These are phyloP conservation scores for Chaetomium globosum DNA, from an alignment of 2,329 filamentous ascomycete species.

Conservation along the genomic window DNA sequence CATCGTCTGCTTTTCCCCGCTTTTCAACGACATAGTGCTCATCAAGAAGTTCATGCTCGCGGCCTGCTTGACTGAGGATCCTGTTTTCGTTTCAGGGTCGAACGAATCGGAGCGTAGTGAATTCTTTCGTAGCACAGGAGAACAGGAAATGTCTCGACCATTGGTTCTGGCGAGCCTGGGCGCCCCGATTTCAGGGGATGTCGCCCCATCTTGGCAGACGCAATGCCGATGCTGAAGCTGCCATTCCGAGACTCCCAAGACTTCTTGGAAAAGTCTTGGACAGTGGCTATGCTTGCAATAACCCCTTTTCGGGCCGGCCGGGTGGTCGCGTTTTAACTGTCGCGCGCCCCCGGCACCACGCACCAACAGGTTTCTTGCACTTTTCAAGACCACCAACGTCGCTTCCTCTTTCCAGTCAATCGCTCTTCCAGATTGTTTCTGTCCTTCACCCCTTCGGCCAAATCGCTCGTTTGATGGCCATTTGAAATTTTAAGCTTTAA, in stretches of 20 bases:
- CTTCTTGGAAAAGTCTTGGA: conserved; percentile 31
- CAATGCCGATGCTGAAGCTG: conserved; percentile 12
- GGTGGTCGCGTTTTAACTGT: conserved; percentile 26
- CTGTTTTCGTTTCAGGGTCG: conserved; percentile 2
- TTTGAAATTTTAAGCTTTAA: conserved; percentile 27
- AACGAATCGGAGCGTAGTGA: neutral
- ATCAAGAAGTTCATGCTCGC: neutral
- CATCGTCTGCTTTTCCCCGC: neutral
- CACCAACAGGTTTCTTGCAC: conserved; percentile 17
- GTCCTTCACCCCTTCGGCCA: conserved; percentile 26
- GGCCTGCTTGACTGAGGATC: neutral
- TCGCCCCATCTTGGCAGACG: conserved; percentile 20
- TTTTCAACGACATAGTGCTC: neutral
- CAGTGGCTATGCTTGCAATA: conserved; percentile 29
- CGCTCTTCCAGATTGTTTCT: conserved; percentile 28
- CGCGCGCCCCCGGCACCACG: conserved; percentile 20
- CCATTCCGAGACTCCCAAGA: conserved; percentile 22
- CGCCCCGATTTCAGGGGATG: conserved; percentile 8
- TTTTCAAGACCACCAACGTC: conserved; percentile 22
- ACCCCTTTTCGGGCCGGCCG: conserved; percentile 28
- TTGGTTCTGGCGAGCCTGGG: conserved; percentile 24
- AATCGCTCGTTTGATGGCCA: conserved; percentile 36
- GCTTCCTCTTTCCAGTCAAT: conserved; percentile 28
- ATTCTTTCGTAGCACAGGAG: neutral
- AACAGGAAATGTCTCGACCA: neutral